Conservation (phyloP, 306 rosid genomes). For the Lagenaria siceraria region DNA sequence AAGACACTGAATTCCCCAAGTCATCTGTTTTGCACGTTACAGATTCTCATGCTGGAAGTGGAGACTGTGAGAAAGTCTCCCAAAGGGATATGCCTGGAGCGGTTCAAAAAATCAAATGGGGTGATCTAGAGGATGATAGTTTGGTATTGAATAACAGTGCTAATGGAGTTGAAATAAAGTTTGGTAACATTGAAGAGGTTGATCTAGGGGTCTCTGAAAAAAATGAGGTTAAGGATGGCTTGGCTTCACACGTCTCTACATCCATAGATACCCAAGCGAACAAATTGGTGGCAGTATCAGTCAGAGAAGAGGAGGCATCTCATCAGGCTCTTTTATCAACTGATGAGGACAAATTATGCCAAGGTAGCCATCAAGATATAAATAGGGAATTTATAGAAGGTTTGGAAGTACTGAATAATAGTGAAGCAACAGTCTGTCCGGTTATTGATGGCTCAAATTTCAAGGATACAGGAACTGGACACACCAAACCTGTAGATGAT, state of each 20-base stretch:
- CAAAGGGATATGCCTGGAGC: conserved; percentile 28
- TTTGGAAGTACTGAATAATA: conserved; percentile 11
- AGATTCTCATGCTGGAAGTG: conserved; percentile 30
- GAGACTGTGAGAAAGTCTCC: conserved; percentile 22
- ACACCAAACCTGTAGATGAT: conserved; percentile 20
- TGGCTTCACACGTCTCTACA: conserved; percentile 15
- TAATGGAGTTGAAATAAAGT: conserved; percentile 64
- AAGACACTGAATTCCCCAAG: conserved; percentile 23
- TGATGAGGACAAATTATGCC: conserved; percentile 19
- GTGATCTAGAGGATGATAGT: conserved; percentile 47
- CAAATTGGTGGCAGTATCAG: conserved; percentile 13
- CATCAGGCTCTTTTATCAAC: conserved; percentile 19
- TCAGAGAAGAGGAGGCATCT: conserved; percentile 22
- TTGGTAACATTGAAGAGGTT: conserved; percentile 81
- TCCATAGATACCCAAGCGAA: conserved; percentile 24
- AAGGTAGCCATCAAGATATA: conserved; percentile 23
- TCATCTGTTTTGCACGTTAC: conserved; percentile 16
- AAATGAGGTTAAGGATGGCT: conserved; percentile 24
- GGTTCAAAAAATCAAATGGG: conserved; percentile 48
- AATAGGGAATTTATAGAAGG: conserved; percentile 23
- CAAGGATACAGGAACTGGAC: conserved; percentile 24
- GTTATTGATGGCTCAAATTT: conserved; percentile 21
- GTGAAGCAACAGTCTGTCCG: conserved; percentile 19
- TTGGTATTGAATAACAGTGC: conserved; percentile 33
- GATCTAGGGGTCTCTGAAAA: conserved; percentile 37